Base-by-base conservation (phyloP, 2,329 filamentous ascomycete species). In the Fusarium musae region DNA sequence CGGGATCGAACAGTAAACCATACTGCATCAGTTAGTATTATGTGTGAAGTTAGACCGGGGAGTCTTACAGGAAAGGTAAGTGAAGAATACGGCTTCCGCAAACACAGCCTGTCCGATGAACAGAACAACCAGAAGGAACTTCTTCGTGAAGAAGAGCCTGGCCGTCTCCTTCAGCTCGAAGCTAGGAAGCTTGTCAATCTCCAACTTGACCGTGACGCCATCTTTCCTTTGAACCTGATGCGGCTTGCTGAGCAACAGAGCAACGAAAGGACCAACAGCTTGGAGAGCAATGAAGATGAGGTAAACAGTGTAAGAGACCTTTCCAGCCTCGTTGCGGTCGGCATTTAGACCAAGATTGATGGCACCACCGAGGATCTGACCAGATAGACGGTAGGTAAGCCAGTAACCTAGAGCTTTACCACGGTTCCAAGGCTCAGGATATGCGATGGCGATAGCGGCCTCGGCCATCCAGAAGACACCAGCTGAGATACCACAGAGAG, bases 391-490 rank as follows among this genome's bases (percentile, higher is more conserved):
- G 71, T 83, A 88, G 0, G 83, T 85, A 8, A 93, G 84, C 92
- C 92, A 94, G 76, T 92, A 90, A 0, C 91, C 92, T 0, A 94
- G 82, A 23, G 90, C 89, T 21, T 87, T 87, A 1, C 90, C 91
- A 59, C 88, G 87, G 53, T 92, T 92, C 77, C 88, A 89, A 0
- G 91, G 91, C 75, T 94, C 92, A 0, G 92, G 92, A 72, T 94
- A 94, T 0, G 89, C 86, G 26, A 94, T 88, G 0, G 92, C 92
- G 63, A 94, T 93, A 1, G 92, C 92, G 2, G 91, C 91, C 80
- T 94, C 92, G 0, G 92, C 89, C 85, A 91, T 91, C 92, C 92
- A 94, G 80, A 94, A 94, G 1, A 94, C 84, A 1, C 92, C 92
- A 0, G 92, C 92, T 0, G 89, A 91, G 37, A 93, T 85, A 23